Base-by-base conservation (phyloP, 2,329 filamentous ascomycete genomes). In the Cadophora luteo-olivacea region DNA sequence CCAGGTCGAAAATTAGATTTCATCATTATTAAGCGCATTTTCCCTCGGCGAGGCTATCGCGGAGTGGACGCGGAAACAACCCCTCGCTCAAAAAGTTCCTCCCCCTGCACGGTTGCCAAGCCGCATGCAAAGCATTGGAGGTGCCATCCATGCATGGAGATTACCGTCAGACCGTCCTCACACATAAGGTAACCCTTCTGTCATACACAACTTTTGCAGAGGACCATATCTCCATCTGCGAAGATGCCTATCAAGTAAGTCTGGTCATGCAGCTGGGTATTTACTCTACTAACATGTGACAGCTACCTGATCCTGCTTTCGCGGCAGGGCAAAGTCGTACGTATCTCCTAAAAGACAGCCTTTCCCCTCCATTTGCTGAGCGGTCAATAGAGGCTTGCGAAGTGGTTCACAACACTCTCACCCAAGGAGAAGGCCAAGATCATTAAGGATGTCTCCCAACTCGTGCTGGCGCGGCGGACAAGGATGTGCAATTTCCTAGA, bases 401-500 rank as follows among this genome's bases (percentile, higher is more conserved):
- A 99, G 85, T 99, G 96, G 96, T 99, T 99, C 84, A 97, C 94
- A 66, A 99, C 96, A 19, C 87, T 99, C 72, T 97, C 95, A 45
- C 96, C 96, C 72, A 97, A 92, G 83, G 96, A 99, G 79, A 99
- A 99, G 85, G 96, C 95, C 82, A 99, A 99, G 87, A 98, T 99
- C 80, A 95, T 99, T 87, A 99, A 99, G 83, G 96, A 99, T 86
- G 96, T 99, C 77, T 94, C 96, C 70, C 96, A 98, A 83, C 92
- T 98, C 61, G 96, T 99, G 75, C 90, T 99, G 74, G 96, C 96
- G 72, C 89, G 96, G 75, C 89, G 96, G 78, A 98, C 96, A 69
- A 93, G 96, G 80, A 99, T 99, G 96, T 99, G 96, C 88, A 99
- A 99, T 83, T 99, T 99, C 82, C 88, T 99, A 70, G 96, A 99